Evolutionary conservation across 306 rosid species (phyloP).

Genomic region (Pyrus communis): DNA sequence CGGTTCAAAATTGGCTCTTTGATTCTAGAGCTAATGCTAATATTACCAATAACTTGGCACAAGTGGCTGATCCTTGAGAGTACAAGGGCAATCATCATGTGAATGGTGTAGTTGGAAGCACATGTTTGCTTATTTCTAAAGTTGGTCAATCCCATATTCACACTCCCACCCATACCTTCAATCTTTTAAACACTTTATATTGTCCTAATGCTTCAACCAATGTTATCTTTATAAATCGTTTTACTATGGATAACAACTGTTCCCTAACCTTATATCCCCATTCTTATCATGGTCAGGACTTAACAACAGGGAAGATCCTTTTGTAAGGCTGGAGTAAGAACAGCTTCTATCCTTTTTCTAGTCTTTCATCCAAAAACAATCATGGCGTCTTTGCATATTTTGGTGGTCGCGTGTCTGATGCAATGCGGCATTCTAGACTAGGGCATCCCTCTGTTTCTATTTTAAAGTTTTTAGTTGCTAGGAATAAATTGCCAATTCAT

Average conservation of each 20-base stretch:
- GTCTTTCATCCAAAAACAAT: background rate
- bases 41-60: background rate
- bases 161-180: background rate
- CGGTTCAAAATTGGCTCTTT: background rate
- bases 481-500: too few species aligned
- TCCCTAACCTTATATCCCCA: background rate
- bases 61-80: too few species aligned
- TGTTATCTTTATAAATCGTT: background rate
- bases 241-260: background rate
- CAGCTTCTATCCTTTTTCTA: background rate
- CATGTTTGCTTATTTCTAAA: background rate
- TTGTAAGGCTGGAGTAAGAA: background rate
- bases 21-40: too few species aligned
- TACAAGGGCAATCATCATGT: background rate
- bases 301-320: background rate
- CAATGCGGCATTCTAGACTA: background rate
- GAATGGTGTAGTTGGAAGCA: too few species aligned
- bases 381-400: background rate
- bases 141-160: background rate
- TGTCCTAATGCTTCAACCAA: background rate
- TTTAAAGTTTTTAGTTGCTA: too few species aligned
- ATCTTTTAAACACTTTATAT: background rate
- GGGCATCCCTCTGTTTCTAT: too few species aligned
- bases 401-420: background rate
- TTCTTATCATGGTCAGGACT: background rate